phyloP scores from a whole-genome alignment of 2,329 filamentous ascomycete species.

The Cryphonectria japonica region DNA sequence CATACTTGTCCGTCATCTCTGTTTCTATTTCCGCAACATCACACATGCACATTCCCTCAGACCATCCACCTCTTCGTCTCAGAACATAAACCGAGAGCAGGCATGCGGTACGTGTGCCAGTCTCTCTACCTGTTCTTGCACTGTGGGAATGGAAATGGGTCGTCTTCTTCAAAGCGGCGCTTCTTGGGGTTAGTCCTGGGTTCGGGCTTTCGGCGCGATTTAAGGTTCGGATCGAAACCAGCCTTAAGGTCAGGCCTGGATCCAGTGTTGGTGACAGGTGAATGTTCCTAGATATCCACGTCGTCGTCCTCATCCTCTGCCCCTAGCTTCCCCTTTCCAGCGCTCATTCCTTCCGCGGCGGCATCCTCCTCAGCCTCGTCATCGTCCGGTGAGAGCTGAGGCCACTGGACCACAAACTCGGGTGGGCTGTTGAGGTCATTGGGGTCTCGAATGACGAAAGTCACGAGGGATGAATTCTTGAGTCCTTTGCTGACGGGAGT shows the following conservation, averaged over 20 bases:
- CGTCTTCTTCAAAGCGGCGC: conserved; percentile 1
- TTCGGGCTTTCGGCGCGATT: not conserved
- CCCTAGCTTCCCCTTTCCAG: conserved; percentile 19
- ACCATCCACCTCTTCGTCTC: not conserved
- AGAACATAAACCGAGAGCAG: too few relatives aligned
- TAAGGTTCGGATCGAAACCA: not conserved
- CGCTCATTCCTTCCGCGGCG: not conserved
- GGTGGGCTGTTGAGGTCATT: conserved; percentile 44
- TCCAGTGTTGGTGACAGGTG: not conserved
- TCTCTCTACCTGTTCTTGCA: not conserved
- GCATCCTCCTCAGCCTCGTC: conserved; percentile 20
- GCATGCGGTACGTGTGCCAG: not conserved
- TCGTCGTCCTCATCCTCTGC: conserved; percentile 17
- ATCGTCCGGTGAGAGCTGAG: conserved; percentile 34
- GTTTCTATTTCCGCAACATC: not conserved
- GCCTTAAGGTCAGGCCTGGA: not conserved
- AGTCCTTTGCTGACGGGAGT: conserved; percentile 49
- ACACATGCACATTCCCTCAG: not conserved
- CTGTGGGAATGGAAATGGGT: not conserved
- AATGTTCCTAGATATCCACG: conserved; percentile 16
- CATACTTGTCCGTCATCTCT: not conserved
- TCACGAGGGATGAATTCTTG: conserved; percentile 52
- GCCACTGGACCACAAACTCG: conserved; percentile 52
- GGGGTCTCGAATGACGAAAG: conserved; percentile 50
- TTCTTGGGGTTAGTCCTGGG: not conserved